Percentiles rank a stretch among this genome's conserved stretches.
These are phyloP conservation scores for Phytophthora colocasiae DNA, from an alignment of 352 stramenopile genomes.

Conservation along the genomic window DNA sequence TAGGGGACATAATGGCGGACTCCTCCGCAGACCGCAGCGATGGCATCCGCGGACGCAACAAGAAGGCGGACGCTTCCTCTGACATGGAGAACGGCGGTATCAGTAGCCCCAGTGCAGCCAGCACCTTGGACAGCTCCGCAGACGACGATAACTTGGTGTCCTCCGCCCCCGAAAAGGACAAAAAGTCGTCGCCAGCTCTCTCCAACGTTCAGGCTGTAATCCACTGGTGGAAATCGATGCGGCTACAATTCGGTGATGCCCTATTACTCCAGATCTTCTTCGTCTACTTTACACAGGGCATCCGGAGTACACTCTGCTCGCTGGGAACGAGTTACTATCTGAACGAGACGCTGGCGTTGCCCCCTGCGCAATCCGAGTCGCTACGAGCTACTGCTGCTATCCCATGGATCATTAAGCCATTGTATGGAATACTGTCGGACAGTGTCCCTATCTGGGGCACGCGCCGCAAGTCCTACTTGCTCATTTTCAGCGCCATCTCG, in stretches of 20 bases:
- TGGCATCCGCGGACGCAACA: constrained; percentile 70
- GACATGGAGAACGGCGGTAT: constrained; percentile 21
- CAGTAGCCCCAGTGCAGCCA: constrained; percentile 5
- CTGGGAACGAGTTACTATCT: constrained; percentile 83
- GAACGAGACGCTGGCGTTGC: constrained; percentile 76
- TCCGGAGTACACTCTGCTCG: constrained; percentile 79
- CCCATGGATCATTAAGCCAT: constrained; percentile 83
- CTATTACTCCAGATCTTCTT: constrained; percentile 86
- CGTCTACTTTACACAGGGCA: constrained; percentile 84
- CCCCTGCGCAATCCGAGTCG: constrained; percentile 70
- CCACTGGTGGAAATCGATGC: constrained; percentile 71
- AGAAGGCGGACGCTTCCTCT: constrained; percentile 41
- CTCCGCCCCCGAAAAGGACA: constrained; percentile 15
- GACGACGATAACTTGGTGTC: constrained; percentile 10
- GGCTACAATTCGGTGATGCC: constrained; percentile 69
- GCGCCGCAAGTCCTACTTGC: constrained; percentile 79
- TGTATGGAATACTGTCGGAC: constrained; percentile 84
- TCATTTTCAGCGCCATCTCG: constrained; percentile 75
- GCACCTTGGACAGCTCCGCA: constrained; percentile 19
- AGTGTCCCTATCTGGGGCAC: constrained; percentile 78
- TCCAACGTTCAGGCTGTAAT: constrained; percentile 47
- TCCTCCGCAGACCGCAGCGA: constrained; percentile 17
- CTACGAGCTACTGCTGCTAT: constrained; percentile 73
- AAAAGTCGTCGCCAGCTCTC: constrained; percentile 11
- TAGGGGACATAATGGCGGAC: constrained; percentile 3